Base-by-base conservation (phyloP, 2,329 filamentous ascomycete species). In the Rhynchosporium graminicola region DNA sequence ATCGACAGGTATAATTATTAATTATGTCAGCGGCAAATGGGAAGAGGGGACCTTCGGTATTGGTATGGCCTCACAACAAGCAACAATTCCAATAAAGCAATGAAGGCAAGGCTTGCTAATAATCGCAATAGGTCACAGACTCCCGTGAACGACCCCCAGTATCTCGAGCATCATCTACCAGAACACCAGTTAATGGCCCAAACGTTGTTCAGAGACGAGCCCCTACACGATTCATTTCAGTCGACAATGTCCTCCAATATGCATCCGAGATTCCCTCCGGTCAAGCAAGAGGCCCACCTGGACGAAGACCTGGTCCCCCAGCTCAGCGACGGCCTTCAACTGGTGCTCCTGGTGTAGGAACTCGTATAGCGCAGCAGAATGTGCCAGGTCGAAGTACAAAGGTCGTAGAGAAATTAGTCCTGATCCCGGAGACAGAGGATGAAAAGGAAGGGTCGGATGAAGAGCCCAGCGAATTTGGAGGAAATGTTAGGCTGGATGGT, bases 241-340 rank as follows among this genome's bases (percentile, higher is more conserved):
- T 99, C 76, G 95, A 99, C 78, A 96, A 94, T 74, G 90, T 98
- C 68, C 86, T 99, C 4, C 92, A 96, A 75, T 91, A 96, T 79
- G 89, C 92, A 63, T 95, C 92, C 56, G 93, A 97, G 73, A 95
- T 99, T 46, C 95, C 95, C 1, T 98, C 95, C 0, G 93, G 92
- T 71, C 94, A 97, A 76, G 91, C 92, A 61, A 87, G 95, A 45
- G 82, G 85, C 0, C 89, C 90, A 1, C 88, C 5, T 52, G 79
- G 80, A 36, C 76, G 80, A 33, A 77, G 57, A 60, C 80, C 83
- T 15, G 71, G 75, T 72, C 80, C 73, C 74, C 78, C 75, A 73
- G 75, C 69, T 68, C 79, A 74, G 76, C 84, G 70, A 72, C 82
- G 74, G 79, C 77, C 70, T 76, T 82, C 46, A 75, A 74, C 70